Evolutionary conservation across 495 filamentous ascomycete species (phyloP).

Genomic region (Daldinia vernicosa): DNA sequence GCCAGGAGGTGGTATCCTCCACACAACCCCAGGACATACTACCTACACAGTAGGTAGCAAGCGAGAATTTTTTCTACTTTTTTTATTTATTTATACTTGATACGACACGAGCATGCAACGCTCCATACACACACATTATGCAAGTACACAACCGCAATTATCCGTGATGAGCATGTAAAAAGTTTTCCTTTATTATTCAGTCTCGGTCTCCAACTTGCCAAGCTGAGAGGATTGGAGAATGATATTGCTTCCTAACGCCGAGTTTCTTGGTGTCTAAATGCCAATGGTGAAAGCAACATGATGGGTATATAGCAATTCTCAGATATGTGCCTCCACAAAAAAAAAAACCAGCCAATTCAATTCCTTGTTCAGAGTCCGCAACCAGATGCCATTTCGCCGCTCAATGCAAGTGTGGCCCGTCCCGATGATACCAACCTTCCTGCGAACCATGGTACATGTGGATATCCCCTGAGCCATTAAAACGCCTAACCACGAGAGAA

Average conservation of each 20-base stretch:
- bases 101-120: conserved; percentile 28
- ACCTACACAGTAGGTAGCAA: too few relatives aligned
- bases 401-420: conserved; percentile 27
- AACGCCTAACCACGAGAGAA: conserved; percentile 40
- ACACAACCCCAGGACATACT: neutral
- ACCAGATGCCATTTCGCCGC: conserved; percentile 32
- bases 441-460: conserved; percentile 30
- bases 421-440: conserved; percentile 32
- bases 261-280: conserved; percentile 31
- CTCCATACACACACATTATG: conserved; percentile 16
- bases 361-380: conserved; percentile 17
- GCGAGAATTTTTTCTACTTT: neutral
- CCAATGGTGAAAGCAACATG: conserved; percentile 16
- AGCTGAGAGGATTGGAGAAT: conserved; percentile 22
- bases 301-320: conserved; percentile 42
- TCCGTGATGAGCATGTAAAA: conserved; percentile 19
- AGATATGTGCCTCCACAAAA: conserved; percentile 28
- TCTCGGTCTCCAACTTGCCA: conserved; percentile 32
- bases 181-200: conserved; percentile 14
- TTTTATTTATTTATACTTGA: conserved; percentile 7
- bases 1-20: neutral
- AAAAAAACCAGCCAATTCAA: conserved; percentile 28
- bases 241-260: conserved; percentile 29
- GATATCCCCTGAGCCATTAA: conserved; percentile 34
- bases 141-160: conserved; percentile 36